Evolutionary conservation across 306 rosid genomes (phyloP), one percentile per base, ranked within the genome.

Genomic region (Dalbergia cultrata): DNA sequence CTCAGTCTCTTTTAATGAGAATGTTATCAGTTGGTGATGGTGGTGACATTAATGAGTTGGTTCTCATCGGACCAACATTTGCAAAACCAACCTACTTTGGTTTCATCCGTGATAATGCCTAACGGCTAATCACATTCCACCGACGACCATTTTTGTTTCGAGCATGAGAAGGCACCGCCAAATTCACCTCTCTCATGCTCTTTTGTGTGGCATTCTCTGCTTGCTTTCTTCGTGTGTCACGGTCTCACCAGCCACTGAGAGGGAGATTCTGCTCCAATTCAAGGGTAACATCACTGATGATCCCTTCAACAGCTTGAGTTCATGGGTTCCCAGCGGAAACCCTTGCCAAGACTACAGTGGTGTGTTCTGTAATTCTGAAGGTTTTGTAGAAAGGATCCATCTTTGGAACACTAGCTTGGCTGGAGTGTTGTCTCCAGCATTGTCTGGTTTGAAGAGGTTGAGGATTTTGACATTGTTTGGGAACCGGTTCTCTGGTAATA

Each of bases 201-300:
- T 90, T 41, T 58, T 89, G n/a, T 90, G 81, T 85, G 53, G 84
- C 59, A 49, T 90, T 75, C 79, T 81, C 16, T 88, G 87, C 79
- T 85, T 88, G 18, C 5, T 88, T 76, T 83, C 81, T 76, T 83
- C 82, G 34, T 72, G 84, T 56, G 54, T 77, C 45, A 71, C 73
- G 7, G 96, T 88, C 53, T 80, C 85, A 5, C 78, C 91, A 16
- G 75, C 44, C 43, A 88, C 92, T 13, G 99, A 96, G 85, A 90
- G 80, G 64, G 97, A 92, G 83, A 89, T 93, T 92, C 74, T 96
- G 86, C 99, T 93, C 74, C 97, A 96, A 74, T 96, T 96, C 81
- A 96, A 89, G 79, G 93, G 90, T 47, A 91, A 81, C 78, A 56
- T 93, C 76, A 85, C 97, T 19, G 86, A 85, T 13, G 99, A 96